These are phyloP conservation scores for Seiridium cupressi DNA, from an alignment of 2,329 filamentous ascomycete species.

Conservation along the genomic window DNA sequence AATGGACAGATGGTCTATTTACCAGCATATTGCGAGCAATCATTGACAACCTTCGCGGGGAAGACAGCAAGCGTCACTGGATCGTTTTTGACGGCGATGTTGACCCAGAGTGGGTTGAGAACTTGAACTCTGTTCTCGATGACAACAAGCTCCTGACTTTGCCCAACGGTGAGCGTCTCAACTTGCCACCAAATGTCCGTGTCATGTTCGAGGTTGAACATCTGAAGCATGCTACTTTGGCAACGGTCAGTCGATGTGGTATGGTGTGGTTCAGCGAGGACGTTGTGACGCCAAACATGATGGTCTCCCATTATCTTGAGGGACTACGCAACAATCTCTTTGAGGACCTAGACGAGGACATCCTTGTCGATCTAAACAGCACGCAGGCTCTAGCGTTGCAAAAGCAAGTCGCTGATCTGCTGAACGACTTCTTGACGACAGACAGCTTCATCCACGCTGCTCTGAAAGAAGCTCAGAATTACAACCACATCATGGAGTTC, in stretches of 20 bases:
- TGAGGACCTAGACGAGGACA: conserved; percentile 94
- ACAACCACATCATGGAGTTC: conserved; percentile 98
- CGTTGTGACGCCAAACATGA: conserved; percentile 88
- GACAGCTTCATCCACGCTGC: conserved; percentile 80
- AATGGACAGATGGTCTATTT: conserved; percentile 98
- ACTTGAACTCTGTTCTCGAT: conserved; percentile 98
- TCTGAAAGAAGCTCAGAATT: conserved; percentile 71
- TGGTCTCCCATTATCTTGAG: conserved; percentile 88
- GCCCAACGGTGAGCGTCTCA: conserved; percentile 96
- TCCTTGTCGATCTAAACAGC: conserved; percentile 68
- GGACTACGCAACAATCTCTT: conserved; percentile 80
- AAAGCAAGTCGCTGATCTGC: conserved; percentile 72
- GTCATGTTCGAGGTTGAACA: conserved; percentile 99
- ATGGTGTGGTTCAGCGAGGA: conserved; percentile 99
- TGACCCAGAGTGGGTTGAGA: conserved; percentile 99
- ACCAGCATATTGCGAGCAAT: conserved; percentile 98
- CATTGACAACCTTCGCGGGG: conserved; percentile 95
- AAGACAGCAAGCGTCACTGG: conserved; percentile 97
- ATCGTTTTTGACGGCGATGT: conserved; percentile 99
- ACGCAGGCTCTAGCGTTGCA: conserved; percentile 80
- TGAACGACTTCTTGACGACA: conserved; percentile 71
- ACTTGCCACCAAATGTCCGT: conserved; percentile 88
- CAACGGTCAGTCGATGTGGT: conserved; percentile 98
- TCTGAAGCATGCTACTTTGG: conserved; percentile 93
- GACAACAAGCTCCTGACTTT: conserved; percentile 98